Evolutionary conservation across 345 rosid species (phyloP).

Genomic region (Acer negundo): DNA sequence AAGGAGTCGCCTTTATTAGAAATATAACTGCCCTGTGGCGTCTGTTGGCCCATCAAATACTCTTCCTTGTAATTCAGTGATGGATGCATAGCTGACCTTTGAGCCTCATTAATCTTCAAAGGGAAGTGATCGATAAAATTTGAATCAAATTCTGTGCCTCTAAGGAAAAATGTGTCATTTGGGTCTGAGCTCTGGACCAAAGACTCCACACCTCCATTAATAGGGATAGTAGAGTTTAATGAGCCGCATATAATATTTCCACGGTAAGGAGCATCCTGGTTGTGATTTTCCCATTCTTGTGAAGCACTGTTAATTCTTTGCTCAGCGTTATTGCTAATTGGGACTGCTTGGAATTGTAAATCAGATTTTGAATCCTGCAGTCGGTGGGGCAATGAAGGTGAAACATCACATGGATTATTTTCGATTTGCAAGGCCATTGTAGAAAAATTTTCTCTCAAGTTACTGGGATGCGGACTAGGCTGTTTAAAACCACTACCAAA

Average conservation of each 20-base stretch:
- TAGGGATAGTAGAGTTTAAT: slow-evolving; percentile 38
- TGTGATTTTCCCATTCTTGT: slow-evolving; percentile 45
- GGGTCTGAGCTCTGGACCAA: slow-evolving; percentile 40
- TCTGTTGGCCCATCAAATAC: slow-evolving; percentile 45
- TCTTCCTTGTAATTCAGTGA: slow-evolving; percentile 42
- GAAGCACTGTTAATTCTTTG: slow-evolving; percentile 33
- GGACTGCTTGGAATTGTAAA: slow-evolving; percentile 26
- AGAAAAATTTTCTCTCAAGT: slow-evolving; percentile 37
- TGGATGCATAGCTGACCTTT: slow-evolving; percentile 38
- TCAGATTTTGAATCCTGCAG: slow-evolving; percentile 34
- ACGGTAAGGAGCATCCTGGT: slow-evolving; percentile 30
- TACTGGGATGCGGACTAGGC: slow-evolving; percentile 31
- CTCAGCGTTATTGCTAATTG: slow-evolving; percentile 25
- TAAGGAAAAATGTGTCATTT: slow-evolving; percentile 33
- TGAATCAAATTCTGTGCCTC: slow-evolving; percentile 42
- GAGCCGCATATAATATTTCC: slow-evolving; percentile 32
- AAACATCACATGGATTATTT: slow-evolving; percentile 34
- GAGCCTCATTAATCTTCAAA: slow-evolving; percentile 39
- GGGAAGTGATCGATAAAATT: slow-evolving; percentile 36
- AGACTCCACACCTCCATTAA: slow-evolving; percentile 29
- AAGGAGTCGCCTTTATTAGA: slow-evolving; percentile 55
- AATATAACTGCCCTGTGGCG: slow-evolving; percentile 47
- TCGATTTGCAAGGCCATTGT: slow-evolving; percentile 45
- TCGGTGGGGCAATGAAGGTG: slow-evolving; percentile 31
- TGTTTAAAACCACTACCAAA: slow-evolving; percentile 25